Evolutionary conservation across 495 filamentous ascomycete species (phyloP), one percentile per base, ranked within the genome.

Genomic region (Penicillium roqueforti): DNA sequence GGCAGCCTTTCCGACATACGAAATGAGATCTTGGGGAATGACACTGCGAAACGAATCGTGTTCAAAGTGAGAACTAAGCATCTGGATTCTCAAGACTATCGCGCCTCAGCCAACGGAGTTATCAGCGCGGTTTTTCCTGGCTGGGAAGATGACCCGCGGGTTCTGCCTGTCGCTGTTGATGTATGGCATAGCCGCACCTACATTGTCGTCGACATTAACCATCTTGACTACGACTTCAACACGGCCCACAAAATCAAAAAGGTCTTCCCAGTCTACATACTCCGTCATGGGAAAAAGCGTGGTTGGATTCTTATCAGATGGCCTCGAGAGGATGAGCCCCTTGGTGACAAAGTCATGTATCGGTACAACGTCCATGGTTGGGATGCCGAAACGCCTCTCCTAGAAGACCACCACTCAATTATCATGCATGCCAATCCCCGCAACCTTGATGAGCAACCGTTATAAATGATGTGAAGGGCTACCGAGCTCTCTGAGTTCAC

Each of bases 241-340:
- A 60, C 58, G 8, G 53, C 58, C 2, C 58, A 60, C 43, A 40
- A 59, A 36, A n/a, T 13, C 39, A n/a, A n/a, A 51, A 54, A 28
- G 31, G 16, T 59, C 14, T 26, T 59, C 32, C 51, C 56, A 19
- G 51, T 51, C 29, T 55, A 47, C 23, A 39, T 59, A 16, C 51
- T 59, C 45, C 51, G 39, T 6, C 2, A 26, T 38, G 10, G 46
- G 31, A 36, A 22, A 34, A 41, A 31, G 34, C 40, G 13, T 6
- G 39, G 26, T 11, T 59, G 56, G 47, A 31, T 22, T 6, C 47
- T 59, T 7, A 23, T 59, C 13, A 11, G 56, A 43, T 59, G 51
- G 46, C 52, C 11, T 32, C 41, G 22, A 29, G 40, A 28, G 51
- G 34, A 37, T 16, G 10, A 7, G 34, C 34, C 34, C 4, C 34